Conservation (phyloP, 139 green algal species). For the Chlorella sp. region DNA sequence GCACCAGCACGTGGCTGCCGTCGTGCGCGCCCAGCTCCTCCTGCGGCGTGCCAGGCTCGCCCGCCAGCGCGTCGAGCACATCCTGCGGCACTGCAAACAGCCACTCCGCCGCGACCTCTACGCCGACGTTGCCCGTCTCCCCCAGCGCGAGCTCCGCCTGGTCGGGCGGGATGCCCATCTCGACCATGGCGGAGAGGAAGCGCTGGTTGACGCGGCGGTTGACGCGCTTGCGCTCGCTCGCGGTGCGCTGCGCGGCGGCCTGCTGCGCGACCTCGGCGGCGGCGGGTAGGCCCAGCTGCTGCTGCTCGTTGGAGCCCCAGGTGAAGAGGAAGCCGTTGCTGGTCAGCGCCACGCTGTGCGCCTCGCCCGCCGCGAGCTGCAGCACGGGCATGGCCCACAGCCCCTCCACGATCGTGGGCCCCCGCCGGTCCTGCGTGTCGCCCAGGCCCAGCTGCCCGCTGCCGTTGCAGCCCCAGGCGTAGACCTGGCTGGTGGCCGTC, state of each 20-base stretch:
- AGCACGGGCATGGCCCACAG: conserved; percentile 84
- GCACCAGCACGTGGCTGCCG: conserved; percentile 39
- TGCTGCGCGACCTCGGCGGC: conserved; percentile 57
- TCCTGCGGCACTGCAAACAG: conserved; percentile 69
- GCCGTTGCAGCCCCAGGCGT: conserved; percentile 78
- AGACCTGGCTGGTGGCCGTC: conserved; percentile 83
- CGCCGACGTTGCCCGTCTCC: conserved; percentile 85
- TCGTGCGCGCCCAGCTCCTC: conserved; percentile 28
- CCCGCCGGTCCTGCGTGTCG: conserved; percentile 56
- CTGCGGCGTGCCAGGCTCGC: conserved; percentile 38
- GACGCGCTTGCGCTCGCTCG: conserved; percentile 32
- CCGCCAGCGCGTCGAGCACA: conserved; percentile 50
- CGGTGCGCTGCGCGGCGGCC: conserved; percentile 22
- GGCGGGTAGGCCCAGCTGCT: conserved; percentile 83
- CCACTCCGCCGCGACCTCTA: conserved; percentile 93
- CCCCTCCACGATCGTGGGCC: conserved; percentile 64
- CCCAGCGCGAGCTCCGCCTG: conserved; percentile 70
- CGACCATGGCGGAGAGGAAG: conserved; percentile 78
- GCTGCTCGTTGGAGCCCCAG: conserved; percentile 83
- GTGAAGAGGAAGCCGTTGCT: conserved; percentile 83
- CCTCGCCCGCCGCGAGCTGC: conserved; percentile 76
- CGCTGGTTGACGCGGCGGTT: conserved; percentile 69
- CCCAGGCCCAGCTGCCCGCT: conserved; percentile 80
- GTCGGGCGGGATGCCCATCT: conserved; percentile 86
- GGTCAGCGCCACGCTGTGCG: conserved; percentile 82